Evolutionary conservation across 192 early-diverging fungal genomes (phyloP), one percentile per base, ranked within the genome.

Genomic region (Funneliformis geosporum): DNA sequence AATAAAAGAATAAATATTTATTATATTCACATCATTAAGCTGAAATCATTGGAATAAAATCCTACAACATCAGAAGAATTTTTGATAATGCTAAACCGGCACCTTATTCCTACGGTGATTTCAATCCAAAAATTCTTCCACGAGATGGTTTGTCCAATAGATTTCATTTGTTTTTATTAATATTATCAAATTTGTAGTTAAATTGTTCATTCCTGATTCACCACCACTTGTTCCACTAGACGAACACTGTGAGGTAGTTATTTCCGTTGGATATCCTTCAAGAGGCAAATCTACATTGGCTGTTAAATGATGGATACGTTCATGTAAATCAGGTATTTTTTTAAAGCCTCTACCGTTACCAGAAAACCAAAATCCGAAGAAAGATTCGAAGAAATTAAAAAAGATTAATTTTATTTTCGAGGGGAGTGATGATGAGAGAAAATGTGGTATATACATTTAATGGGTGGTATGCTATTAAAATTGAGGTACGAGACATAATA

Each of bases 251-350:
- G 89, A 94, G 80, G 33, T 96, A 60, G 84, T 97, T 21, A 72
- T 98, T 0, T 87, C 92, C 18, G 93, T 95, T 73, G 97, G 97
- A 1, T 89, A 87, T 12, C 96, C 96, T 1, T 96, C 93, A 0
- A 90, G 89, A 23, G 97, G 97, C 25, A 98, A 97, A 82, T 91
- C 92, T 0, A 90, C 87, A 2, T 95, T 96, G 87, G 86, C 90
- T 1, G 75, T 80, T 7, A 85, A 80, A 21, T 86, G 94, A 90
- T 18, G 90, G 90, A 0, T 95, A 94, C 75, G 86, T 87, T 44
- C 88, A 90, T 55, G 86, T 97, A 75, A 97, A 96, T 74, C 88
- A 87, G 72, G 84, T 83, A 81, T 77, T 14, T 14, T 18, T n/a
- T 42, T 40, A 21, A 46, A 77, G 43, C 21, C 18, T 28, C 60